Percentiles rank a stretch among this genome's conserved stretches.
These are phyloP conservation scores for Beta macrorhiza DNA, from an alignment of 179 eudicot species.

Conservation along the genomic window DNA sequence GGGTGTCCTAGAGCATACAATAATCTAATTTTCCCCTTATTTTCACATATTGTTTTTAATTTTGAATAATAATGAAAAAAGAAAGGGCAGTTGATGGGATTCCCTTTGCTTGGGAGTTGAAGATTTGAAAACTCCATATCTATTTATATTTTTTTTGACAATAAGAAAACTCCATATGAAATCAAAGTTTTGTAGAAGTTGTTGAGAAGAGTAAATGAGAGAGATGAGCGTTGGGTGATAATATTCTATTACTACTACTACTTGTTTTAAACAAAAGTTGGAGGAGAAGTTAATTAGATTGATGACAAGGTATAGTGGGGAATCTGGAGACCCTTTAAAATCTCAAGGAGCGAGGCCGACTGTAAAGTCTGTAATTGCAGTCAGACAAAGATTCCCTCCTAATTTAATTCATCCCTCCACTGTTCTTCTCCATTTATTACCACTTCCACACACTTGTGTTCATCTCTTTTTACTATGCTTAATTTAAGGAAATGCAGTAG, in stretches of 20 bases:
- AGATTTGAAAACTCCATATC: too few relatives aligned
- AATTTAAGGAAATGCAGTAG: too few relatives aligned
- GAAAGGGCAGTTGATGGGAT: too few relatives aligned
- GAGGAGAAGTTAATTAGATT: slow-evolving; percentile 16
- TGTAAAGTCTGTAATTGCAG: slow-evolving; percentile 23
- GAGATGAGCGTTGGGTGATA: slow-evolving; percentile 15
- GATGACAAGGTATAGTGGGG: slow-evolving; percentile 14
- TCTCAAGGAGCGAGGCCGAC: not conserved
- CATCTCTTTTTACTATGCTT: too few relatives aligned
- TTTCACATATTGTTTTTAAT: too few relatives aligned
- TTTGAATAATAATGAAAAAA: too few relatives aligned
- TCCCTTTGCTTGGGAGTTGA: too few relatives aligned
- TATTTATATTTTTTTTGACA: not conserved
- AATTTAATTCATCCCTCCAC: slow-evolving; percentile 21
- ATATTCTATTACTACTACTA: not conserved
- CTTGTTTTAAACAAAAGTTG: not conserved
- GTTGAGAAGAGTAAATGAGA: slow-evolving; percentile 23
- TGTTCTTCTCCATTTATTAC: slow-evolving; percentile 10
- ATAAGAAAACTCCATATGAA: not conserved
- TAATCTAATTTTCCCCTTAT: too few relatives aligned
- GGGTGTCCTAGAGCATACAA: too few relatives aligned
- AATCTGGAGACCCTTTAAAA: not conserved
- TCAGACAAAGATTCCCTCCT: slow-evolving; percentile 40
- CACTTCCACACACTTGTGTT: not conserved
- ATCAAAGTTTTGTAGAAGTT: not conserved